Evolutionary conservation across 371 early-diverging fungal species (phyloP), one percentile per base, ranked within the genome.

Genomic region (Mucor sp.): DNA sequence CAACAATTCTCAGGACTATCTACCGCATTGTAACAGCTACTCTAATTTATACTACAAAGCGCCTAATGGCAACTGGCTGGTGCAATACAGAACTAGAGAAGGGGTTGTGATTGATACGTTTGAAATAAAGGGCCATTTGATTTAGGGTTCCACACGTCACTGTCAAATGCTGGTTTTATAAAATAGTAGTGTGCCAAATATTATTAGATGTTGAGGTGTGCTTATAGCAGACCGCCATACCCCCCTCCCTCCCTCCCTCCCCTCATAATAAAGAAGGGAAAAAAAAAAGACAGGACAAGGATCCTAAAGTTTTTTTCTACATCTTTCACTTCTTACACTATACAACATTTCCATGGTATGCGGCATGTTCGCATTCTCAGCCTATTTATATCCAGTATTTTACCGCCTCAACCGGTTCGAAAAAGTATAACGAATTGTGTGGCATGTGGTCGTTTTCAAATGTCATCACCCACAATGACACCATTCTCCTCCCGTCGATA

Each of bases 351-450:
- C 25, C 50, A 50, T 50, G 50, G 50, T 66, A 70, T 70, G 66
- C 70, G 66, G 60, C 62, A 65, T 62, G 70, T 57, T 66, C 66
- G 70, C 63, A 33, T 70, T 33, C 58, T 70, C 44, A 57, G 60
- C 44, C 30, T 43, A 32, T 65, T 70, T 43, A 58, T 70, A 32
- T 57, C 61, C 2, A 65, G 47, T 35, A 57, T 65, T 17, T 32
- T 65, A 17, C 58, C 60, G 25, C 37, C 30, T 19, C 44, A 25
- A 11, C 15, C 60, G 23, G 19, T 14, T 60, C 62, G 39, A 35
- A 64, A 60, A 44, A 41, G 21, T 15, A 9, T 59, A 25, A 60
- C 39, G 17, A 55, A 57, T 27, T 69, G 69, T 55, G 1, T 69
- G 6, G 58, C 58, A 4, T 69, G 69, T 57, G 65, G 69, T 4